Evolutionary conservation across 2,329 filamentous ascomycete genomes (phyloP).

Genomic region (Phyllosticta paracitricarpa): DNA sequence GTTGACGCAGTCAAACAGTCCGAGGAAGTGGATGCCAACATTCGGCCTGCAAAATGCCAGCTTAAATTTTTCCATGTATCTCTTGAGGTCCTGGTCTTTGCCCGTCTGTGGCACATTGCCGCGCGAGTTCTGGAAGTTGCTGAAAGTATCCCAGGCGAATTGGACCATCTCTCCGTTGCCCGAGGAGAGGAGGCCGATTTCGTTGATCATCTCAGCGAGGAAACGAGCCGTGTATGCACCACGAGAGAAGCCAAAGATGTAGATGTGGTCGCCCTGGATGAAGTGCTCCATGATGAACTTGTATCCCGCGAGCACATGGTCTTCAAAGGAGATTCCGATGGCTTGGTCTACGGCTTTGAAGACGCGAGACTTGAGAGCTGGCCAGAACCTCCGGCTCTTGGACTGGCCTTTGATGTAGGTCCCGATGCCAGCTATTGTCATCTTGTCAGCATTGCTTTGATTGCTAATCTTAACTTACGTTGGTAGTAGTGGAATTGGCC

Average conservation of each 20-base stretch:
- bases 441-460: not conserved
- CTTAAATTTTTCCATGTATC: constrained; percentile 7
- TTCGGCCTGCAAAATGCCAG: constrained; percentile 30
- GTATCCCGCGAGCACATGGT: constrained; percentile 19
- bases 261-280: constrained; percentile 21
- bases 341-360: constrained; percentile 8
- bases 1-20: constrained; percentile 34
- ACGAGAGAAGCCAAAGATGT: constrained; percentile 26
- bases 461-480: not conserved
- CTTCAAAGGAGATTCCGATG: constrained; percentile 13
- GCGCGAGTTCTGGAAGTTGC: constrained; percentile 11
- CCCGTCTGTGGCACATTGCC: constrained; percentile 7
- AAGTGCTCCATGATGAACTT: constrained; percentile 26
- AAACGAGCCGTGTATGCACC: constrained; percentile 27
- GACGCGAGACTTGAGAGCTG: not conserved
- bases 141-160: constrained; percentile 16
- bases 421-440: constrained; percentile 13
- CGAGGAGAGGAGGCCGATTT: constrained; percentile 16
- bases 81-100: not conserved
- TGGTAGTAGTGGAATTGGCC: constrained; percentile 42
- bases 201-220: constrained; percentile 19
- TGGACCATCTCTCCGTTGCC: constrained; percentile 17
- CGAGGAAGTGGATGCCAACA: constrained; percentile 35
- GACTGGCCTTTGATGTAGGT: constrained; percentile 12
- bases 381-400: not conserved